Evolutionary conservation across 768 basidiomycete species (phyloP).

Genomic region (Pholiota conissans): DNA sequence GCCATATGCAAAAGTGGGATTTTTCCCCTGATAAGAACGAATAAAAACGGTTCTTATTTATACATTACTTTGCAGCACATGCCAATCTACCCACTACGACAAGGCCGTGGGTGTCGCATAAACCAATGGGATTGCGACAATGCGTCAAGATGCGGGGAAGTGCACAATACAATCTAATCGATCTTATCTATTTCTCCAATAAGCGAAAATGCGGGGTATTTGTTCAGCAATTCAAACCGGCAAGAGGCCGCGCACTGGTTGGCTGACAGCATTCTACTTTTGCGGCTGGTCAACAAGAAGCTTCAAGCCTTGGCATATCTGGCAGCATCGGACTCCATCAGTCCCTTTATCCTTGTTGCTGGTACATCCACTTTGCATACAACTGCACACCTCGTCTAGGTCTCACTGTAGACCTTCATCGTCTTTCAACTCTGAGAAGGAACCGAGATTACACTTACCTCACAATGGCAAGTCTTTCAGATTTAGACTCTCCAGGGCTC

Average conservation of each 20-base stretch:
- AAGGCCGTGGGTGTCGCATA: background rate
- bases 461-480: conserved; percentile 4
- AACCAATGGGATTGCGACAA: background rate
- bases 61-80: background rate
- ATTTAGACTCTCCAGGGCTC: background rate
- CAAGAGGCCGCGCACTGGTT: conserved; percentile 13
- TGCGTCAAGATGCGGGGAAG: background rate
- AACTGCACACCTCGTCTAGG: background rate
- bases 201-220: conserved; percentile 30
- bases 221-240: conserved; percentile 8
- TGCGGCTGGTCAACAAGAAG: background rate
- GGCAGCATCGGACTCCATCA: conserved; percentile 3
- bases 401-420: background rate
- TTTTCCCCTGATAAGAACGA: background rate
- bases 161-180: conserved; percentile 12
- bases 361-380: conserved; percentile 5
- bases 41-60: background rate
- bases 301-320: conserved; percentile 2
- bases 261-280: conserved; percentile 8
- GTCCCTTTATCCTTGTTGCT: conserved; percentile 14
- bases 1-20: background rate
- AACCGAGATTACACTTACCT: background rate
- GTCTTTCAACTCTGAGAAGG: background rate
- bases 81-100: background rate
- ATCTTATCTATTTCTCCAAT: conserved; percentile 19